Evolutionary conservation across 306 rosid genomes (phyloP).

Genomic region (Quercus suber): DNA sequence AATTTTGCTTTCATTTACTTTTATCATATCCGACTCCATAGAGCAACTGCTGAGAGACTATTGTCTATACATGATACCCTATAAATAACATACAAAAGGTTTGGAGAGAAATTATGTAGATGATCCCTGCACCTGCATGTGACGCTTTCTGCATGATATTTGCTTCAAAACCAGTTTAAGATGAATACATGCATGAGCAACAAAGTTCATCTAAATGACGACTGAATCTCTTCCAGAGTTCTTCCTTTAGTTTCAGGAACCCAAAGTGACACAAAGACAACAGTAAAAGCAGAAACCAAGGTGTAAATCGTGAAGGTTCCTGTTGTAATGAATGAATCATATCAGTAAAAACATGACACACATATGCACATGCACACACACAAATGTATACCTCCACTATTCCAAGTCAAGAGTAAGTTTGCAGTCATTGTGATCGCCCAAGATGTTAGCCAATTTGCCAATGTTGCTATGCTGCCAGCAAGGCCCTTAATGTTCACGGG

Average conservation of each 20-base stretch:
- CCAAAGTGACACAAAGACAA: constrained; percentile 48
- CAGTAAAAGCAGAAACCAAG: constrained; percentile 47
- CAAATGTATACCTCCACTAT: constrained; percentile 51
- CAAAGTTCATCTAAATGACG: constrained; percentile 55
- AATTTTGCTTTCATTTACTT: background rate
- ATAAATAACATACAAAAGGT: background rate
- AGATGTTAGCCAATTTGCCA: constrained; percentile 63
- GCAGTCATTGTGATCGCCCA: constrained; percentile 73
- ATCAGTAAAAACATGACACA: background rate
- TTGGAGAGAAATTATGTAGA: background rate
- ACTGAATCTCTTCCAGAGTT: constrained; percentile 82
- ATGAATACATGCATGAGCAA: constrained; percentile 3
- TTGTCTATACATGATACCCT: background rate
- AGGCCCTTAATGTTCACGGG: constrained; percentile 77
- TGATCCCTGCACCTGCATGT: background rate
- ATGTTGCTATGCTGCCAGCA: constrained; percentile 72
- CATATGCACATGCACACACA: background rate
- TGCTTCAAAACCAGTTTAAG: background rate
- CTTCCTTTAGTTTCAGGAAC: constrained; percentile 91
- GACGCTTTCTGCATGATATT: background rate
- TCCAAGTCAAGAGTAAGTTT: constrained; percentile 74
- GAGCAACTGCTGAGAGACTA: background rate
- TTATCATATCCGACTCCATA: background rate
- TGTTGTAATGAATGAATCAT: constrained; percentile 18
- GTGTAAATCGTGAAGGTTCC: constrained; percentile 69